A percentile compares a stretch with the other conserved stretches of the same genome.
phyloP scores from a whole-genome alignment of 2,329 filamentous ascomycete genomes.

The Septoria petroselini region DNA sequence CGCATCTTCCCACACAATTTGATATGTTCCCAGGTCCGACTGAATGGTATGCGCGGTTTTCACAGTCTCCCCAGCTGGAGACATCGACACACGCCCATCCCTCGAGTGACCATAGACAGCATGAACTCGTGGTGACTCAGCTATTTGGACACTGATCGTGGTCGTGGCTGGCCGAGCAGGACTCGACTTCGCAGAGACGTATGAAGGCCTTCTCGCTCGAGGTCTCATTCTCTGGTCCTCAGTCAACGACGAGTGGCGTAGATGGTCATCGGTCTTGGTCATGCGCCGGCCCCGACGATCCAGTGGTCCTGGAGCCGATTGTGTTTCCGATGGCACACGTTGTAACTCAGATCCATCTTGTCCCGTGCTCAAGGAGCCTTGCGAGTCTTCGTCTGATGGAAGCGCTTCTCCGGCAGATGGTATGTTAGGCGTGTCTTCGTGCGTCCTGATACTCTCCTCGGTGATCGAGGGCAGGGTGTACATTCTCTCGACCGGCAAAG shows the following conservation, averaged over 20 bases:
- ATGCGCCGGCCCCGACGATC: slow-evolving; percentile 14
- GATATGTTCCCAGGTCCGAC: slow-evolving; percentile 26
- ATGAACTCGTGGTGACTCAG: slow-evolving; percentile 22
- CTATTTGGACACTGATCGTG: slow-evolving; percentile 24
- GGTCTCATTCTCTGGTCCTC: slow-evolving; percentile 18
- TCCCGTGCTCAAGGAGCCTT: neutral
- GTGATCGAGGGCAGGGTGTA: slow-evolving; percentile 7
- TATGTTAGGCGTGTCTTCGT: neutral
- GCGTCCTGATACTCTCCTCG: slow-evolving; percentile 6
- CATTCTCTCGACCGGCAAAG: neutral
- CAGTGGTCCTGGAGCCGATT: slow-evolving; percentile 5
- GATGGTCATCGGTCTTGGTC: slow-evolving; percentile 17
- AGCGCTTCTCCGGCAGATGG: neutral
- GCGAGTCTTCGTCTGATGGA: slow-evolving; percentile 2
- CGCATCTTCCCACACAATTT: slow-evolving; percentile 31
- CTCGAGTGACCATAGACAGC: slow-evolving; percentile 23
- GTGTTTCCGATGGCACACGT: slow-evolving; percentile 4
- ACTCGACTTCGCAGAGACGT: slow-evolving; percentile 18
- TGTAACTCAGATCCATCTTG: neutral
- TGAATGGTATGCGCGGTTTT: slow-evolving; percentile 29
- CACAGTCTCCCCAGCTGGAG: slow-evolving; percentile 3
- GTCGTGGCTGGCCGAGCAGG: slow-evolving; percentile 26
- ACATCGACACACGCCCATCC: slow-evolving; percentile 1
- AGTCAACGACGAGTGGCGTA: slow-evolving; percentile 21
- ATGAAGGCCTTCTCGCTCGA: slow-evolving; percentile 14